Evolutionary conservation across 1,284 basidiomycete species (phyloP).

Genomic region (Mycosarcoma maydis): DNA sequence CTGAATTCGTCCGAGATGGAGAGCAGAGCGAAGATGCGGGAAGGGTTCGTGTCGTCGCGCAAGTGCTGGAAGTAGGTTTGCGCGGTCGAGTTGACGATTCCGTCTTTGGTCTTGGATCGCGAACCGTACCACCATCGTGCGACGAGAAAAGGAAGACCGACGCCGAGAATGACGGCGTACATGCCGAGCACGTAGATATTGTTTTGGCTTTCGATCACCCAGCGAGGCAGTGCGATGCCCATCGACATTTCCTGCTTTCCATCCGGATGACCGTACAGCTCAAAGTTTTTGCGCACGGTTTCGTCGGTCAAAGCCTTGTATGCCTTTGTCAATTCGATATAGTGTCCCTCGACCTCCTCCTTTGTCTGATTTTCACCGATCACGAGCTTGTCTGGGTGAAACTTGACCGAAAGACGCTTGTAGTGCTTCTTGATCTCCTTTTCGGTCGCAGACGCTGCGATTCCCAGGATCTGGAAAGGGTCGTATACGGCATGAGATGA

Average conservation of each 20-base stretch:
- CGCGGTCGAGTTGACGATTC: conserved; percentile 83
- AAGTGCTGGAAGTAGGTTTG: conserved; percentile 88
- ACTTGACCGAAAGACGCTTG: conserved; percentile 77
- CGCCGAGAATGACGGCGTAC: conserved; percentile 88
- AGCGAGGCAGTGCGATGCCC: conserved; percentile 93
- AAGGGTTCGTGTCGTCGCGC: conserved; percentile 80
- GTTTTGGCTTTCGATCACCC: conserved; percentile 92
- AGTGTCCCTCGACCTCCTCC: conserved; percentile 86
- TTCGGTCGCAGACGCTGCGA: conserved; percentile 80
- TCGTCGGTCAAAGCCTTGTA: conserved; percentile 98
- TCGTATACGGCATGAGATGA: conserved; percentile 73
- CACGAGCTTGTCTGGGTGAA: conserved; percentile 94
- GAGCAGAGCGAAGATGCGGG: conserved; percentile 79
- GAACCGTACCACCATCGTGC: conserved; percentile 94
- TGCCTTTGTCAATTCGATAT: conserved; percentile 94
- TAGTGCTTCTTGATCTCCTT: conserved; percentile 97
- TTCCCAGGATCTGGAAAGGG: conserved; percentile 92
- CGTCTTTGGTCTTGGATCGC: conserved; percentile 89
- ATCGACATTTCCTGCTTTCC: conserved; percentile 93
- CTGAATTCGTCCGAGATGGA: conserved; percentile 80
- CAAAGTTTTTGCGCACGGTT: conserved; percentile 88
- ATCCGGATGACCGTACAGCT: conserved; percentile 93
- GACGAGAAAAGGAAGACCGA: conserved; percentile 85
- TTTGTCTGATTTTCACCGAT: conserved; percentile 82
- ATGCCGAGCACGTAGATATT: conserved; percentile 87